Percentiles rank a stretch among this genome's conserved stretches.
Conservation (phyloP, 805 yeast species). For the Ogataea methanolica region DNA sequence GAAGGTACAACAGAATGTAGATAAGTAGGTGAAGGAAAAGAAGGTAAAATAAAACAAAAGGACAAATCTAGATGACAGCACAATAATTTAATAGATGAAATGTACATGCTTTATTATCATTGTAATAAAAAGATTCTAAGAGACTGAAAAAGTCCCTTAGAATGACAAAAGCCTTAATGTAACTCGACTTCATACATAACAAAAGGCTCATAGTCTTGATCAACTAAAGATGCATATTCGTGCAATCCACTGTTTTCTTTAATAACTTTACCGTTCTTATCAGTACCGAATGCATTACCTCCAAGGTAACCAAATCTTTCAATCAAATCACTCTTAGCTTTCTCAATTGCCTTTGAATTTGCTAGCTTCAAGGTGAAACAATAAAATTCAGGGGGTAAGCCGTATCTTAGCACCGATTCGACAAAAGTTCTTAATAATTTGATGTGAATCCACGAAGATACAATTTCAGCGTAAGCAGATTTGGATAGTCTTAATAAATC, state of each 20-base stretch:
- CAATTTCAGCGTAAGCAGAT: slow-evolving; percentile 85
- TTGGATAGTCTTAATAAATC: slow-evolving; percentile 80
- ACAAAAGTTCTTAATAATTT: slow-evolving; percentile 84
- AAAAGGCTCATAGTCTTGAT: slow-evolving; percentile 94
- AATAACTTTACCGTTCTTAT: slow-evolving; percentile 59
- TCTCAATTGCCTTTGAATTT: slow-evolving; percentile 34
- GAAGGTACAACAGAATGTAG: too few species aligned
- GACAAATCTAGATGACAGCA: too few species aligned
- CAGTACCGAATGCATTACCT: slow-evolving; percentile 77
- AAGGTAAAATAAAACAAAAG: too few species aligned
- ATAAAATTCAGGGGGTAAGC: slow-evolving; percentile 89
- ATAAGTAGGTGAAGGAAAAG: too few species aligned
- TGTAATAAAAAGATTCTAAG: too few species aligned
- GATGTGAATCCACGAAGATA: slow-evolving; percentile 85
- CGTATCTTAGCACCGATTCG: slow-evolving; percentile 92
- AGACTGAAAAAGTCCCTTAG: too few species aligned
- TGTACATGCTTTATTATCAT: too few species aligned
- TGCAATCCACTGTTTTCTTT: slow-evolving; percentile 52
- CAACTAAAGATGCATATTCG: slow-evolving; percentile 90
- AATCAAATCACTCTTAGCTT: slow-evolving; percentile 66
- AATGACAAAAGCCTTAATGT: slow-evolving; percentile 14
- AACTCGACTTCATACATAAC: slow-evolving; percentile 66
- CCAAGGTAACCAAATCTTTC: slow-evolving; percentile 83
- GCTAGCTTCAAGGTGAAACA: slow-evolving; percentile 42
- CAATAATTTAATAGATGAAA: too few species aligned